phyloP scores from a whole-genome alignment of 2,329 filamentous ascomycete genomes.

The Seiridium unicorne region DNA sequence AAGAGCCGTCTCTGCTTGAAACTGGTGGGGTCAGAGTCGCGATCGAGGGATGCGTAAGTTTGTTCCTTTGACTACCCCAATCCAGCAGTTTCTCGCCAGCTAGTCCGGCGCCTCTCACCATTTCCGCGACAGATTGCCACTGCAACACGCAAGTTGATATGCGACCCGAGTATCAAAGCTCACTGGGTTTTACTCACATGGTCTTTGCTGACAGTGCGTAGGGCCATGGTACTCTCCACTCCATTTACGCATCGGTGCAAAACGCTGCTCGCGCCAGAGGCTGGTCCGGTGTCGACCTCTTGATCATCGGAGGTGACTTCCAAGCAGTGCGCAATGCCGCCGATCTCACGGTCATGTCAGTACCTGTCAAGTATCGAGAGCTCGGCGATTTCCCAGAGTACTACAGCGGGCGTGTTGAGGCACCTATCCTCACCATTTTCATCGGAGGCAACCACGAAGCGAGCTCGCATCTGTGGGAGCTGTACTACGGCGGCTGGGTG shows the following conservation, averaged over 20 bases:
- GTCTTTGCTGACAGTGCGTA: conserved; percentile 30
- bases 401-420: conserved; percentile 74
- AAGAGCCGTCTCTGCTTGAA: neutral
- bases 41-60: conserved; percentile 79
- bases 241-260: conserved; percentile 80
- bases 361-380: conserved; percentile 81
- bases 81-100: neutral
- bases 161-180: too few relatives aligned
- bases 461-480: conserved; percentile 82
- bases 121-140: neutral
- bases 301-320: conserved; percentile 97
- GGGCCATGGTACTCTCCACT: conserved; percentile 89
- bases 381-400: conserved; percentile 94
- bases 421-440: conserved; percentile 89
- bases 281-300: conserved; percentile 80
- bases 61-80: neutral
- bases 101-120: neutral
- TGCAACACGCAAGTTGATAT: neutral
- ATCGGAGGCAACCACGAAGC: conserved; percentile 96
- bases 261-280: conserved; percentile 66
- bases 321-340: conserved; percentile 88
- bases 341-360: conserved; percentile 86
- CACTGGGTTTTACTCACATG: too few relatives aligned
- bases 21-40: conserved; percentile 66
- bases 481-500: conserved; percentile 96